Evolutionary conservation across 768 basidiomycete genomes (phyloP), one percentile per base, ranked within the genome.

Genomic region (Steccherinum ochraceum): DNA sequence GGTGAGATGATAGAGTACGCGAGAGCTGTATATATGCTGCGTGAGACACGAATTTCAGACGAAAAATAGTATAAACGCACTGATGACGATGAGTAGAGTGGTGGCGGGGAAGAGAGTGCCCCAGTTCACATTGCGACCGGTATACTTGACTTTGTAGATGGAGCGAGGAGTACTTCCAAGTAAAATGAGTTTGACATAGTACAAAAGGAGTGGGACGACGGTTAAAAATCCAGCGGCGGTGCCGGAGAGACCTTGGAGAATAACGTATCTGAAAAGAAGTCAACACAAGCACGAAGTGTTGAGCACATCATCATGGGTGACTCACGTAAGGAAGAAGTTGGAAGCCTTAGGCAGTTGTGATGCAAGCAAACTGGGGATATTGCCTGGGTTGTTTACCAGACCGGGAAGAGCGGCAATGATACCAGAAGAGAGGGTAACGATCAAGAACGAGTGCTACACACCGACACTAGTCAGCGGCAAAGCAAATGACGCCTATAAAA

Each of bases 1-100:
- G 95, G 94, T 4, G 92, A 84, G 57, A 97, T 94, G 63, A 93
- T 78, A 26, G 83, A 85, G 70, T 97, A 98, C 2, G 78, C 84
- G 23, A 90, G 65, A 7, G 84, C 83, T 84, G 52, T 12, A 39
- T n/a, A 40, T 5, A 23, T 10, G 35, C 11, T 11, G 10, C 39
- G 39, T 25, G 26, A 25, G 25, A 10, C 19, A 50, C 50, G 21
- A n/a, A n/a, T 19, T 18, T n/a, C 24, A 61, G 26, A 50, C 30
- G 24, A 20, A 26, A 25, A 40, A 19, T 5, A 10, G 12, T 4
- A 5, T 26, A 24, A 12, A 19, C 83, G 61, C 52, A 89, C 86
- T 78, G 67, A 96, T 93, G 35, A 93, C 87, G 35, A 81, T 78
- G 42, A 96, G 69, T 2, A 96, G 79, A 0, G 93, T 92, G 30